Conservation (phyloP, 1,284 basidiomycete species). For the Golubevia sp. region DNA sequence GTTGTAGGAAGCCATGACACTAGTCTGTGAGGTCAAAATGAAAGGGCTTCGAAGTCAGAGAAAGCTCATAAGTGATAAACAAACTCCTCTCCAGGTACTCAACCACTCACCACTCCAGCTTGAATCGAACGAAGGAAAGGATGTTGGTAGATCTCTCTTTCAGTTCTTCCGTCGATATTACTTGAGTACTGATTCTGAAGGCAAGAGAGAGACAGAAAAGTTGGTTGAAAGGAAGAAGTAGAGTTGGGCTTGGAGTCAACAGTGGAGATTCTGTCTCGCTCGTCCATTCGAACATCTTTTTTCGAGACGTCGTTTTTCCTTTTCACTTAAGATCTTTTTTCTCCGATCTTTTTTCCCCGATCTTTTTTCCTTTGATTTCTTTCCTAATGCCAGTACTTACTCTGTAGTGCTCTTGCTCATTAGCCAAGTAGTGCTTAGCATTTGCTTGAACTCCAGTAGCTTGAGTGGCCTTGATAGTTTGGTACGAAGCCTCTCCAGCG, state of each 20-base stretch:
- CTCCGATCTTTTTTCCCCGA: slow-evolving; percentile 38
- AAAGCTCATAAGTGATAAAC: too few relatives aligned
- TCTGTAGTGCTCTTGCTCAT: slow-evolving; percentile 58
- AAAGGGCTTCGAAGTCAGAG: too few relatives aligned
- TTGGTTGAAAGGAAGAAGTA: too few relatives aligned
- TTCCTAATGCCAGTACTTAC: slow-evolving; percentile 11
- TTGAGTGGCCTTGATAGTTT: slow-evolving; percentile 45
- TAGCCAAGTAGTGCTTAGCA: slow-evolving; percentile 50
- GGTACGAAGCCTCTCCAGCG: slow-evolving; percentile 39
- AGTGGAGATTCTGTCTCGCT: too few relatives aligned
- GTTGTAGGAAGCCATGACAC: slow-evolving; percentile 49
- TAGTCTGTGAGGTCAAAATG: slow-evolving; percentile 18
- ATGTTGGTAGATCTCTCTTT: slow-evolving; percentile 41
- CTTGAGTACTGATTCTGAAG: too few relatives aligned
- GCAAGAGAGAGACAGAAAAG: too few relatives aligned
- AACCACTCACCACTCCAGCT: slow-evolving; percentile 8
- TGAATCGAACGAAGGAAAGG: slow-evolving; percentile 11
- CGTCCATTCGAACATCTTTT: too few relatives aligned
- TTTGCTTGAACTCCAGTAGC: slow-evolving; percentile 44
- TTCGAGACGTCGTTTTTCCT: too few relatives aligned
- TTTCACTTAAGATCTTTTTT: too few relatives aligned
- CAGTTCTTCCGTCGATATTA: slow-evolving; percentile 40
- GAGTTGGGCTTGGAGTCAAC: too few relatives aligned
- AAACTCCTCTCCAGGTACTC: too few relatives aligned
- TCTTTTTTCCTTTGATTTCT: too few relatives aligned